These are phyloP conservation scores for Fusarium irregulare DNA, from an alignment of 2,329 filamentous ascomycete genomes.

Conservation along the genomic window DNA sequence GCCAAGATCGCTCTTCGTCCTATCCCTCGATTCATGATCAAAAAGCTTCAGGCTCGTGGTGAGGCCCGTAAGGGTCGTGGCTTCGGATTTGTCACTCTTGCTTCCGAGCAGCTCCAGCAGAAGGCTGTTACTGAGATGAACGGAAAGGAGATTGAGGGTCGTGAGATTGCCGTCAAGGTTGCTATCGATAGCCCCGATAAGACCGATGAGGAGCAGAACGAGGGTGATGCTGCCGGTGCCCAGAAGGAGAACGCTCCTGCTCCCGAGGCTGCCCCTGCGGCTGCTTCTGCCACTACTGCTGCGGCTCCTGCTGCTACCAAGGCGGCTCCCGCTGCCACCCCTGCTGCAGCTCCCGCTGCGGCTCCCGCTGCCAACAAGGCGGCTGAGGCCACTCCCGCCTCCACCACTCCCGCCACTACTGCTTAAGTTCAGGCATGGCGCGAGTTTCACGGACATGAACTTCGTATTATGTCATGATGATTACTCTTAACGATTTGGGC, in stretches of 20 bases:
- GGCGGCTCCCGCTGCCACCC: constrained; percentile 41
- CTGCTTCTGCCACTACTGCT: constrained; percentile 43
- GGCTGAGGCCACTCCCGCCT: constrained; percentile 44
- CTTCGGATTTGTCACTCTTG: constrained; percentile 97
- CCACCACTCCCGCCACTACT: constrained; percentile 44
- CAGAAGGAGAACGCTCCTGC: constrained; percentile 52
- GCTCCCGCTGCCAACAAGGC: constrained; percentile 33
- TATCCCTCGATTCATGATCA: constrained; percentile 99
- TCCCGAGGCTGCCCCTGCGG: constrained; percentile 44
- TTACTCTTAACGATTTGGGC: constrained; percentile 55
- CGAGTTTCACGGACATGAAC: constrained; percentile 44
- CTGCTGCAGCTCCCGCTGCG: constrained; percentile 48
- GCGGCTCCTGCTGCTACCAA: constrained; percentile 36
- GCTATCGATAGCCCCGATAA: constrained; percentile 99
- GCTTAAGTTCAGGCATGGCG: constrained; percentile 48
- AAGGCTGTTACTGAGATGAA: constrained; percentile 99
- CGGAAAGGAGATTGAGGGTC: constrained; percentile 98
- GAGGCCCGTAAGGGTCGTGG: constrained; percentile 99
- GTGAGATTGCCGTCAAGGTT: constrained; percentile 99
- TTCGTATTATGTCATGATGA: constrained; percentile 46
- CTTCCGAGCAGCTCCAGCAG: constrained; percentile 94
- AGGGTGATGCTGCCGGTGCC: constrained; percentile 58
- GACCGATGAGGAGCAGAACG: constrained; percentile 79
- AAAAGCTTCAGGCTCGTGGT: constrained; percentile 98
- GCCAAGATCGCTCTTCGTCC: constrained; percentile 99